phyloP scores from a whole-genome alignment of 1,139 yeast species.

The Zygoascus sp. region DNA sequence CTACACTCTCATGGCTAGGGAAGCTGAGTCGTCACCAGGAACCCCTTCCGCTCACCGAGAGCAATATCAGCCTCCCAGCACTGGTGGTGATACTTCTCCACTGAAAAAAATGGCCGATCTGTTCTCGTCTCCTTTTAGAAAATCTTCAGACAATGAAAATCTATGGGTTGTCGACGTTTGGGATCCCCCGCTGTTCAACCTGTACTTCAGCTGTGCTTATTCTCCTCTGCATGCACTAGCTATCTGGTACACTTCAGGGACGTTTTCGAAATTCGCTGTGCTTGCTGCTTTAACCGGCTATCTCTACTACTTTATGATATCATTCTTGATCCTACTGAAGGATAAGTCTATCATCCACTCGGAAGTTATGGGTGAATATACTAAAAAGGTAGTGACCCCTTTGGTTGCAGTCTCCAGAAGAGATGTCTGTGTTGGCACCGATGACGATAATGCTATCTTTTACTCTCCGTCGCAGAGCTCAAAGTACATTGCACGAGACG shows the following conservation, averaged over 20 bases:
- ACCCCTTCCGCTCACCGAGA: conserved; percentile 40
- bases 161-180: conserved; percentile 55
- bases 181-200: conserved; percentile 53
- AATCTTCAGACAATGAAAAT: conserved; percentile 17
- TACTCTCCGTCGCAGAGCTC: conserved; percentile 39
- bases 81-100: conserved; percentile 11
- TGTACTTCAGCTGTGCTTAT: conserved; percentile 47
- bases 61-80: conserved; percentile 23
- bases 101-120: conserved; percentile 10
- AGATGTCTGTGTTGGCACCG: conserved; percentile 64
- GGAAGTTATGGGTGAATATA: conserved; percentile 62
- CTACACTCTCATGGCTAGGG: conserved; percentile 42
- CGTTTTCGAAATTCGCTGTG: conserved; percentile 36
- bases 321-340: conserved; percentile 46
- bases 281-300: conserved; percentile 38
- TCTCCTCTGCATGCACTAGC: conserved; percentile 53
- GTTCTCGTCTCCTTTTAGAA: background rate
- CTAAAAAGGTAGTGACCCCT: conserved; percentile 62
- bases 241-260: conserved; percentile 41
- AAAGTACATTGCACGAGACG: conserved; percentile 46
- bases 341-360: conserved; percentile 60
- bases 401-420: conserved; percentile 49
- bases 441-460: conserved; percentile 37
- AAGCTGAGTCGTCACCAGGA: conserved; percentile 37
- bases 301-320: conserved; percentile 40